Evolutionary conservation across 129 eudicot genomes (phyloP).

Genomic region (Silybum marianum): DNA sequence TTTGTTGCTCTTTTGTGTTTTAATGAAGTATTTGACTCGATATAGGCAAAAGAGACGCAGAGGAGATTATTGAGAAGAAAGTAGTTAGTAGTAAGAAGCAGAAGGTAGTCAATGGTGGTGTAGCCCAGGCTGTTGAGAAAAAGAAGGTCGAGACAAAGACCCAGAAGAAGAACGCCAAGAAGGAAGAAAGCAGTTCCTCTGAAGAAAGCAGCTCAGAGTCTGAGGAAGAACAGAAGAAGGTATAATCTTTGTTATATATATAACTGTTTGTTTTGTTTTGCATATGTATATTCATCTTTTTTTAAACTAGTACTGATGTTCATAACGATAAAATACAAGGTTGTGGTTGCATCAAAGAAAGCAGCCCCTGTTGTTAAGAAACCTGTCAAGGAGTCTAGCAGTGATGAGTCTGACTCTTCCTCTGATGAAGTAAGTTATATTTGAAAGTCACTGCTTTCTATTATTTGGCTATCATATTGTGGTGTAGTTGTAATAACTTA

Average conservation of each 20-base stretch:
- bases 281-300: neutral
- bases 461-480: neutral
- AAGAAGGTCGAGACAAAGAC: slow-evolving; percentile 29
- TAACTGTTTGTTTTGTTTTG: neutral
- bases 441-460: neutral
- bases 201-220: slow-evolving; percentile 31
- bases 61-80: slow-evolving; percentile 35
- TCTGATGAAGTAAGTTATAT: slow-evolving; percentile 34
- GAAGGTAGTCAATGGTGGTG: slow-evolving; percentile 33
- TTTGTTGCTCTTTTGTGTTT: neutral
- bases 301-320: neutral
- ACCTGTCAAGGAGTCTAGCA: slow-evolving; percentile 35
- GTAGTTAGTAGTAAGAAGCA: slow-evolving; percentile 36
- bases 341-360: slow-evolving; percentile 27
- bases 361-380: slow-evolving; percentile 39
- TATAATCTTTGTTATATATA: neutral
- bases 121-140: slow-evolving; percentile 32
- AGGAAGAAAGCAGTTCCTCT: slow-evolving; percentile 29
- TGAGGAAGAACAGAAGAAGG: slow-evolving; percentile 37
- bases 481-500: neutral
- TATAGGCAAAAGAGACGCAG: slow-evolving; percentile 41
- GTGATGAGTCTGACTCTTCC: slow-evolving; percentile 40
- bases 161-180: slow-evolving; percentile 25
- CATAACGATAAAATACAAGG: slow-evolving; percentile 1
- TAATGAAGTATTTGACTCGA: neutral